A percentile compares a stretch with the other conserved stretches of the same genome.
These are phyloP conservation scores for Dichotomopilus funicola DNA, from an alignment of 2,329 filamentous ascomycete genomes.

Conservation along the genomic window DNA sequence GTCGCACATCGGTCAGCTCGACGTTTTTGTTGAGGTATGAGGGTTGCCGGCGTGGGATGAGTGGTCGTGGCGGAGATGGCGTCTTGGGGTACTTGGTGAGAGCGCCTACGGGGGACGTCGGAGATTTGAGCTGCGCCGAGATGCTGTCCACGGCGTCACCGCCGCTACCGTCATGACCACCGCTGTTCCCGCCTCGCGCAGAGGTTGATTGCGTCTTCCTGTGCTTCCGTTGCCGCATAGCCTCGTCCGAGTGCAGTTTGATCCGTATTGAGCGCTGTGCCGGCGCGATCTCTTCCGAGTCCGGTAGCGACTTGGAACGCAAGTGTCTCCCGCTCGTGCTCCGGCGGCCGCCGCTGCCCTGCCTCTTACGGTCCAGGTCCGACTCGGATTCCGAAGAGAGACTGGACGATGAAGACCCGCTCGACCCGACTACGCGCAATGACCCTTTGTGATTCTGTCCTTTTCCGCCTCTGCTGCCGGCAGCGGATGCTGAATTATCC, in stretches of 20 bases:
- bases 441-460: conserved; percentile 4
- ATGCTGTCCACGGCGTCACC: conserved; percentile 43
- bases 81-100: conserved; percentile 87
- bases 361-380: conserved; percentile 38
- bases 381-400: conserved; percentile 67
- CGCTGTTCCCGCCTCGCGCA: conserved; percentile 35
- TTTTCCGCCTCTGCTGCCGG: conserved; percentile 16
- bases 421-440: conserved; percentile 29
- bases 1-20: conserved; percentile 44
- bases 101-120: conserved; percentile 71
- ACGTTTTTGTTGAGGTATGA: conserved; percentile 65
- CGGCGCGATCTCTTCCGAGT: conserved; percentile 59
- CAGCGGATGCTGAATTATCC: not conserved
- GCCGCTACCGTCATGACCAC: conserved; percentile 32
- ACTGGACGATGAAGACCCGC: conserved; percentile 53
- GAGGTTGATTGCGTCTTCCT: conserved; percentile 51
- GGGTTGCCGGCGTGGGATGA: conserved; percentile 82
- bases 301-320: conserved; percentile 56
- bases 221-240: conserved; percentile 65
- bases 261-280: conserved; percentile 80
- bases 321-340: conserved; percentile 36
- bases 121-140: conserved; percentile 84
- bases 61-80: conserved; percentile 78
- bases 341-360: conserved; percentile 29
- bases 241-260: conserved; percentile 78